Evolutionary conservation across 768 basidiomycete species (phyloP), one percentile per base, ranked within the genome.

Genomic region (Xerocomus brunneocitrinus): DNA sequence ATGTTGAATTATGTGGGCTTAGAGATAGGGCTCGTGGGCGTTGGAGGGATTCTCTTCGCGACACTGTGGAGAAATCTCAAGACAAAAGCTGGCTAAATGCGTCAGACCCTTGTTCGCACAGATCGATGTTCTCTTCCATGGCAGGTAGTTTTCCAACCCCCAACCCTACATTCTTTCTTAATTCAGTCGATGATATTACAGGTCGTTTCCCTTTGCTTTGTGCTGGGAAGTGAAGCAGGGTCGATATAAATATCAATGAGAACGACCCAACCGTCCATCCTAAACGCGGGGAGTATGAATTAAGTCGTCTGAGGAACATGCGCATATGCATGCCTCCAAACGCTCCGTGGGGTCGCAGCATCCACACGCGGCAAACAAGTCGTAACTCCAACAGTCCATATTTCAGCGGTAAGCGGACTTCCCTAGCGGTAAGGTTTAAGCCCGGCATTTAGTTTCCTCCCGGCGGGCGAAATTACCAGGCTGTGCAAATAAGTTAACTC

Each of bases 41-140:
- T 87, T 32, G 84, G 85, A 3, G 75, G 71, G 0, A 56, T 81
- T 34, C 71, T 87, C 60, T 81, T 81, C 59, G 62, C 71, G 44
- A 74, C 73, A 1, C 66, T 86, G 2, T 87, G 85, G 86, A 79
- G 69, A 58, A 73, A 82, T 41, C 65, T 87, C 54, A 85, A 87
- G 64, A 78, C 84, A 2, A 86, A 84, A 60, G 79, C 73, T 1
- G 83, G 84, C n/a, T 82, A 56, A 42, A 39, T 27, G 19, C 7
- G n/a, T n/a, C 42, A 24, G 13, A 13, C 46, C 8, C 38, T 38
- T 32, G 42, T 42, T 30, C 45, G n/a, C 8, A 38, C 22, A 44
- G 43, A 41, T 52, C 24, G 24, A 32, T 22, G 13, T 50, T 47
- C 31, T 43, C 43, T 25, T 43, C 14, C 25, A 5, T 43, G 14